Base-by-base conservation (phyloP, 106 monocot species). In the Allium cepa region DNA sequence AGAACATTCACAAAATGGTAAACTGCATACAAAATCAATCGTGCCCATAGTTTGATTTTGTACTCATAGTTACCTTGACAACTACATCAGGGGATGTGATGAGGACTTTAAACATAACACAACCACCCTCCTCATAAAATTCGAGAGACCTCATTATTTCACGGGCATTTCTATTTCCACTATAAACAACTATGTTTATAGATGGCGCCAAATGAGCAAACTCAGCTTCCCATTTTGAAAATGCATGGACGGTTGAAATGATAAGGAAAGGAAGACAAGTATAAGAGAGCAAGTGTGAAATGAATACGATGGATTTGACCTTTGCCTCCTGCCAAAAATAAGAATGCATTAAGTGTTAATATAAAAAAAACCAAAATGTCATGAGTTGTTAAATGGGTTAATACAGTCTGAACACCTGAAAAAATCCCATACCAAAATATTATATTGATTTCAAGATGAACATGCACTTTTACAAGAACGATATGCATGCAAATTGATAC, bases 51-150 rank as follows among this genome's bases (percentile, higher is more conserved):
- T 36, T 36, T 36, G 36, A 36, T 36, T 36, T 36, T 36, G 36
- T 36, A 36, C 9, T 46, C 62, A 63, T 46, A 14, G 6, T 46
- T 84, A 88, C 88, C 88, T 88, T 84, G 66, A 77, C 26, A 18
- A 87, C 45, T 18, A 58, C 77, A 60, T 79, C 71, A 48, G 76
- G 72, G 59, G 67, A 72, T 53, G 82, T 71, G 17, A 87, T 27
- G 56, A 87, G 79, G 57, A 87, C 86, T 80, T 87, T 71, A 70
- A 87, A 83, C 79, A 82, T 73, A 56, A 87, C 48, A 16, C 73
- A 77, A 77, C 86, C 86, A 55, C 77, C 50, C 61, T 83, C 76
- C 18, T 76, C 68, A 56, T 83, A 83, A 77, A 87, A 87, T 60
- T 87, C 86, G 12, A 82, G 14, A 63, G 64, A 59, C 58, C 14